Evolutionary conservation across 2,329 filamentous ascomycete genomes (phyloP), one percentile per base, ranked within the genome.

Genomic region (Beauveria rudraprayagi): DNA sequence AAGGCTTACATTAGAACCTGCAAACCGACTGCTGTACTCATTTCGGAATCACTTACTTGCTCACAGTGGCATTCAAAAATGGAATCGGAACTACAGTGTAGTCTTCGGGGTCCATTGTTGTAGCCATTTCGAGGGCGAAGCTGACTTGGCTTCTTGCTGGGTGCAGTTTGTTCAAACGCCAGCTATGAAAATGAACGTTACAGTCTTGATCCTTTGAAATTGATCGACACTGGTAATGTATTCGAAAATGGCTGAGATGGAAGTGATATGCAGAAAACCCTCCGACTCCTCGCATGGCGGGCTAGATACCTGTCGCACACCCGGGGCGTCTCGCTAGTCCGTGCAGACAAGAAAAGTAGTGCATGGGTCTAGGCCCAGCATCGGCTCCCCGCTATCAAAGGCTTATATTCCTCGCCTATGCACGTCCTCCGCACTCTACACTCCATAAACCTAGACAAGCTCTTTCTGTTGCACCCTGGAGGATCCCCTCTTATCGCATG

Each of bases 21-120:
- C 5, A 2, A 6, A 22, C 1, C 19, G 2, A 30, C n/a, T 9
- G 19, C 4, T 40, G 34, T 10, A 16, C n/a, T 2, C 7, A 11
- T 22, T 40, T 3, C 8, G 3, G 3, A 1, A 3, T 56, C 7
- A 46, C 54, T 34, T 47, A 56, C 54, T 56, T 56, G 34, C 54
- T 8, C 26, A 56, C 41, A 9, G 54, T 56, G 17, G 41, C 54
- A 5, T 56, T 56, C 1, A 56, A 11, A 4, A 56, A 22, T 1
- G 54, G 54, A 5, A 56, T 41, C 7, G 54, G 54, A 9, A 56
- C 54, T 9, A 56, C 41, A 22, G 54, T 56, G 28, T 56, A 56
- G 26, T 56, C 50, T 22, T 52, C 30, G 6, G n/a, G 50, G 10
- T 52, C 30, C 50, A 52, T 40, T 30, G 30, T 34, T 7, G 50